Percentiles rank a stretch among this genome's conserved stretches.
Conservation (phyloP, 2,329 filamentous ascomycete species). For the Plenodomus lindquistii region DNA sequence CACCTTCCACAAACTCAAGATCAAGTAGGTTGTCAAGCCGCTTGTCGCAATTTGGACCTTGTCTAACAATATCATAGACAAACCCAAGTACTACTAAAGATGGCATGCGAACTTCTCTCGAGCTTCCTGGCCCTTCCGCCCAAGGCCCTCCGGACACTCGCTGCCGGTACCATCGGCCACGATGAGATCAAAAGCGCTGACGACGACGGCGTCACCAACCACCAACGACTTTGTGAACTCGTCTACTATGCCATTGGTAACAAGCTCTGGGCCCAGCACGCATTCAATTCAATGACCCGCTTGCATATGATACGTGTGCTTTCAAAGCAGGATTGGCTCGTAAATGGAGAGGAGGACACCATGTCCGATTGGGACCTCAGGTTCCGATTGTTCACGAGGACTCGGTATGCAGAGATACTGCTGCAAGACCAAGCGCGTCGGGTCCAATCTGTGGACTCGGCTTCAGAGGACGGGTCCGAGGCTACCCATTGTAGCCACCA, state of each 20-base stretch:
- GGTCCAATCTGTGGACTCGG: neutral
- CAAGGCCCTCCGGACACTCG: neutral
- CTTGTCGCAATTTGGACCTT: neutral
- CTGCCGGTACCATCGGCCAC: neutral
- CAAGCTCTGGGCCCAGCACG: neutral
- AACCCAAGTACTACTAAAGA: neutral
- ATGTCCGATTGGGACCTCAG: neutral
- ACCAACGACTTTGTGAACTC: neutral
- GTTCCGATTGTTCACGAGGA: neutral
- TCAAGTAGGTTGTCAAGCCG: neutral
- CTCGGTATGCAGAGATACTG: neutral
- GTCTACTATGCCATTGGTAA: constrained; percentile 1
- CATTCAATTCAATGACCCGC: neutral
- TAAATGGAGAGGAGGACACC: neutral
- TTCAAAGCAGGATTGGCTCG: neutral
- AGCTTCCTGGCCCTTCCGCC: neutral
- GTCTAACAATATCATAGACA: neutral
- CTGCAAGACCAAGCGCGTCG: neutral
- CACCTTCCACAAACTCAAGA: neutral
- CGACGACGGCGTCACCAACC: neutral
- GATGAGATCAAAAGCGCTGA: neutral
- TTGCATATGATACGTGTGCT: constrained; percentile 2
- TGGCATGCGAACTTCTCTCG: neutral
- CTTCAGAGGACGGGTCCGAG: neutral
- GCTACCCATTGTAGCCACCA: neutral